phyloP scores from a whole-genome alignment of 139 green algal genomes.

The Auxenochlorella protothecoides region DNA sequence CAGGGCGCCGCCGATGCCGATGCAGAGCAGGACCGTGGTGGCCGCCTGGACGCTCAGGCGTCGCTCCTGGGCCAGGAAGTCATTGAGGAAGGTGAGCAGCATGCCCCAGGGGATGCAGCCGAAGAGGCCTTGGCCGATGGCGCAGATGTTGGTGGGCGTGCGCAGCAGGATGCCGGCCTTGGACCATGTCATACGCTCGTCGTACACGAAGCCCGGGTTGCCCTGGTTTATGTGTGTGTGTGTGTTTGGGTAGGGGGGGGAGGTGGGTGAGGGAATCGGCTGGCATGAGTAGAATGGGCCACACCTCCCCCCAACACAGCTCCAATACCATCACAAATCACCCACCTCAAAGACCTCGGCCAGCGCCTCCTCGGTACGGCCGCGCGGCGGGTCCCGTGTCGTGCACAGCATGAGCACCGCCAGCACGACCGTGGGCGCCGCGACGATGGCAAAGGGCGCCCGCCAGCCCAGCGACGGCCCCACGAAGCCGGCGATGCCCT shows the following conservation, averaged over 20 bases:
- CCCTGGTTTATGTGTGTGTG: neutral
- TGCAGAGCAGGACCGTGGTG: conserved; percentile 49
- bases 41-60: conserved; percentile 22
- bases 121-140: conserved; percentile 41
- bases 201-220: conserved; percentile 31
- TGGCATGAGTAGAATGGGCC: no score
- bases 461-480: conserved; percentile 63
- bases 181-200: conserved; percentile 42
- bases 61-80: no score
- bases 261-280: no score
- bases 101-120: conserved; percentile 72
- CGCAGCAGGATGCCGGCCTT: conserved; percentile 43
- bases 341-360: conserved; percentile 13
- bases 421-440: conserved; percentile 40
- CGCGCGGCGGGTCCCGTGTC: conserved; percentile 45
- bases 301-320: no score
- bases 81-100: conserved; percentile 64
- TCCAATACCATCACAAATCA: no score
- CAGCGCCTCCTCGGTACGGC: conserved; percentile 38
- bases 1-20: conserved; percentile 49
- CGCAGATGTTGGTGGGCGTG: conserved; percentile 46
- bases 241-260: no score
- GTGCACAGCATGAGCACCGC: conserved; percentile 48
- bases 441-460: conserved; percentile 72
- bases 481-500: conserved; percentile 51